Conservation (phyloP, 176 grass and related monocot species). For the Oryza glumipatula region DNA sequence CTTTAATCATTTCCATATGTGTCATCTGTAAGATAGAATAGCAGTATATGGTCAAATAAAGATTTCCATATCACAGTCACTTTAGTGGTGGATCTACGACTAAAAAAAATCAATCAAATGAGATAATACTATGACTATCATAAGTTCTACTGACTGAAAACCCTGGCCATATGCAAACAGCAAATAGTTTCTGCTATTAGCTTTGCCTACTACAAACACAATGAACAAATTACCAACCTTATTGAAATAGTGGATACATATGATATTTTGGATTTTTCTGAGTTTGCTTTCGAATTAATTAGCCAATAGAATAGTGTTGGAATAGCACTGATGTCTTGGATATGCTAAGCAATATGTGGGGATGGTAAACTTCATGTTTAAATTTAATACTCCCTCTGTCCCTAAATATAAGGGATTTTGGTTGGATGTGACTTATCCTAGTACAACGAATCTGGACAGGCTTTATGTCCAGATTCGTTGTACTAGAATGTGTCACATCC, state of each 20-base stretch:
- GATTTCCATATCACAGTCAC: neutral
- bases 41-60: constrained; percentile 35
- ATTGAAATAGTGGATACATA: neutral
- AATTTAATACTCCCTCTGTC: neutral
- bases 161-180: neutral
- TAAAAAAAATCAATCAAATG: constrained; percentile 4
- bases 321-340: constrained; percentile 5
- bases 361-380: neutral
- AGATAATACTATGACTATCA: neutral
- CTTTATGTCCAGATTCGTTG: too few species aligned
- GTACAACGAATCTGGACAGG: too few species aligned
- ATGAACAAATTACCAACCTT: neutral
- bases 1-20: constrained; percentile 99
- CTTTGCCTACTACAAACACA: neutral
- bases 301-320: neutral
- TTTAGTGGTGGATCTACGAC: neutral
- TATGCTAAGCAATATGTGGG: neutral
- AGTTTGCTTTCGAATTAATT: constrained; percentile 16
- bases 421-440: too few species aligned
- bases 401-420: too few species aligned
- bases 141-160: neutral
- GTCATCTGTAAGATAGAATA: constrained; percentile 61
- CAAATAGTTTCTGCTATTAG: neutral
- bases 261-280: constrained; percentile 10
- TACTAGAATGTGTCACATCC: too few species aligned